Evolutionary conservation across 345 rosid species (phyloP).

Genomic region (Citrus unshiu): DNA sequence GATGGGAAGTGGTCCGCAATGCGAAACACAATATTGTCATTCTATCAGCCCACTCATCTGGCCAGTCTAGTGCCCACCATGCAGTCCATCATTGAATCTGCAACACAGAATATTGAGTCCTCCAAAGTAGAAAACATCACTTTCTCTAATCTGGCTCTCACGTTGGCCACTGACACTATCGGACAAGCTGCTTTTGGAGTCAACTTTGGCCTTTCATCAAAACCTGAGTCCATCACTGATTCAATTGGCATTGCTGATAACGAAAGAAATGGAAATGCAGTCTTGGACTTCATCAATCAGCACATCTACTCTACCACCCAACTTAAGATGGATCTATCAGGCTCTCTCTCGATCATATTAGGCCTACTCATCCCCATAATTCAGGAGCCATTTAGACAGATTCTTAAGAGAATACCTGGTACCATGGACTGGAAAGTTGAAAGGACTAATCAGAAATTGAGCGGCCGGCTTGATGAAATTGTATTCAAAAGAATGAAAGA

Average conservation of each 20-base stretch:
- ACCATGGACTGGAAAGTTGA: constrained; percentile 88
- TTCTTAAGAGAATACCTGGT: constrained; percentile 79
- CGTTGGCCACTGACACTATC: constrained; percentile 75
- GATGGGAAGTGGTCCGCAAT: constrained; percentile 83
- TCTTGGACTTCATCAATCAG: constrained; percentile 63
- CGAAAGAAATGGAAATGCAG: constrained; percentile 34
- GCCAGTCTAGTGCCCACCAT: constrained; percentile 75
- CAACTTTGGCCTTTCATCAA: constrained; percentile 70
- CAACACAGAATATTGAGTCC: constrained; percentile 48
- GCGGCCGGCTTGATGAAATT: constrained; percentile 63
- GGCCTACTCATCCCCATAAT: constrained; percentile 74
- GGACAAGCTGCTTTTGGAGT: constrained; percentile 94
- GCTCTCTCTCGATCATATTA: constrained; percentile 69
- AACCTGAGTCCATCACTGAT: constrained; percentile 26
- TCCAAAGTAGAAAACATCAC: constrained; percentile 35
- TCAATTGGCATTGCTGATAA: constrained; percentile 3
- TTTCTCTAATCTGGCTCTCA: constrained; percentile 72
- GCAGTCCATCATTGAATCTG: constrained; percentile 61
- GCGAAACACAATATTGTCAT: constrained; percentile 80
- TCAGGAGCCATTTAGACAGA: constrained; percentile 84
- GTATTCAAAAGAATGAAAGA: constrained; percentile 63
- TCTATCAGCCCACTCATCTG: constrained; percentile 82
- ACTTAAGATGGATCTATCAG: constrained; percentile 89
- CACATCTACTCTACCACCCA: constrained; percentile 89
- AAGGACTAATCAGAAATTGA: constrained; percentile 47